Conservation (phyloP, 2,329 filamentous ascomycete genomes). For the Coniochaeta sp. region DNA sequence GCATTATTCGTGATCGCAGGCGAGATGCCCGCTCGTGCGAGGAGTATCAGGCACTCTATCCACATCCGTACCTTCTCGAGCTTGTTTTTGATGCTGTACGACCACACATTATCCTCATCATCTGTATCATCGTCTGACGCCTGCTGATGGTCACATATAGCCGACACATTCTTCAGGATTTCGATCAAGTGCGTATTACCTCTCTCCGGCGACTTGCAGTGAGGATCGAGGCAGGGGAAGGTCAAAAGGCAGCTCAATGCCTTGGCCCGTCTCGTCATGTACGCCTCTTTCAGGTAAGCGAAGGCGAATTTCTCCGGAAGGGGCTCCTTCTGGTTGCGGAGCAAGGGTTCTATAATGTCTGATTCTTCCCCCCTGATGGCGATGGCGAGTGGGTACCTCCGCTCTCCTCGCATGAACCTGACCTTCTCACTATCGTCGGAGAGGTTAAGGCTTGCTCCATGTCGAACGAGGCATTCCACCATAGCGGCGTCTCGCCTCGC, state of each 20-base stretch:
- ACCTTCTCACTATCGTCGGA: slow-evolving; percentile 19
- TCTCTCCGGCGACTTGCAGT: neutral
- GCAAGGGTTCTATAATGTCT: slow-evolving; percentile 3
- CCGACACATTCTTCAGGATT: neutral
- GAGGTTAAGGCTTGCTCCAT: slow-evolving; percentile 20
- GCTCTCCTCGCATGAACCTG: neutral
- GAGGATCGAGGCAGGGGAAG: slow-evolving; percentile 2
- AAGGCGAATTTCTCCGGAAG: neutral
- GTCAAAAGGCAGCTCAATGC: neutral
- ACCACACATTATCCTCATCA: neutral
- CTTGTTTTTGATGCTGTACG: neutral
- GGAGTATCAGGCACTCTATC: slow-evolving; percentile 5
- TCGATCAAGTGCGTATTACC: slow-evolving; percentile 2
- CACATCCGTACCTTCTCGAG: slow-evolving; percentile 1
- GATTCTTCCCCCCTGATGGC: neutral
- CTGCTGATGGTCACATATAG: neutral
- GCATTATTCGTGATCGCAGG: neutral
- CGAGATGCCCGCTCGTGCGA: slow-evolving; percentile 3
- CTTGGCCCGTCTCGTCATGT: neutral
- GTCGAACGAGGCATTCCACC: slow-evolving; percentile 2
- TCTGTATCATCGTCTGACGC: neutral
- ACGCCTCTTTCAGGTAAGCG: slow-evolving; percentile 6
- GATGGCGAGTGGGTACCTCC: neutral
- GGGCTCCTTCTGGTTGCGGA: neutral
- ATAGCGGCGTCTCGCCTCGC: neutral